Base-by-base conservation (phyloP, 2,329 filamentous ascomycete genomes). In the Stagonosporopsis chrysanthemi region DNA sequence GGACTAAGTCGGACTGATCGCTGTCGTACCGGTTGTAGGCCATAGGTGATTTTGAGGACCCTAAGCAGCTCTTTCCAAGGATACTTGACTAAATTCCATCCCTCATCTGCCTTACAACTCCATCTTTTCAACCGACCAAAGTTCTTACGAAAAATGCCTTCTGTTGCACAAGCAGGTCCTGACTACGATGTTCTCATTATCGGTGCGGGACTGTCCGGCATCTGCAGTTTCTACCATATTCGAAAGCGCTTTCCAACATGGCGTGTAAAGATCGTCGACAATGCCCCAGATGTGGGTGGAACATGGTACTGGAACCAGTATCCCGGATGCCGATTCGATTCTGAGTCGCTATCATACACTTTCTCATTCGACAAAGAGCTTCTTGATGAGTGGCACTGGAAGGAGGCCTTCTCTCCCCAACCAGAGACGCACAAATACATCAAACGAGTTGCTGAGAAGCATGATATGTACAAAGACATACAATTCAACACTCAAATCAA, bases 341-440 rank as follows among this genome's bases (percentile, higher is more conserved):
- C 79, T 0, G 79, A 82, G 63, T 77, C 76, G 1, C 74, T 78
- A 9, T 78, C 78, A 0, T 83, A 84, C 62, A 71, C 66, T 45
- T 79, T 80, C 44, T 76, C 76, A 6, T 79, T 80, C 58, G 73
- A 73, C 14, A 70, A 79, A 60, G 77, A 77, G 24, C 55, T 79
- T 3, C 68, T 80, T 9, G 71, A 78, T 31, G 78, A 79, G 52
- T 81, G 79, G 75, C 63, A 75, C 52, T 80, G 77, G 44, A 72
- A 70, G 2, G 74, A 76, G 35, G 70, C 72, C 19, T 75, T 72
- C 41, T 66, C 72, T 14, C 56, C 60, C 9, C 68, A 70, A 11
- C 62, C 62, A 15, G 83, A 86, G 64, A 83, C 84, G 31, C 78
- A 78, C 35, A 69, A 75, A 9, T 84, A 85, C 60, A 78, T 84